Evolutionary conservation across 805 yeast species (phyloP).

Genomic region (Starmerella gropengiesseri): DNA sequence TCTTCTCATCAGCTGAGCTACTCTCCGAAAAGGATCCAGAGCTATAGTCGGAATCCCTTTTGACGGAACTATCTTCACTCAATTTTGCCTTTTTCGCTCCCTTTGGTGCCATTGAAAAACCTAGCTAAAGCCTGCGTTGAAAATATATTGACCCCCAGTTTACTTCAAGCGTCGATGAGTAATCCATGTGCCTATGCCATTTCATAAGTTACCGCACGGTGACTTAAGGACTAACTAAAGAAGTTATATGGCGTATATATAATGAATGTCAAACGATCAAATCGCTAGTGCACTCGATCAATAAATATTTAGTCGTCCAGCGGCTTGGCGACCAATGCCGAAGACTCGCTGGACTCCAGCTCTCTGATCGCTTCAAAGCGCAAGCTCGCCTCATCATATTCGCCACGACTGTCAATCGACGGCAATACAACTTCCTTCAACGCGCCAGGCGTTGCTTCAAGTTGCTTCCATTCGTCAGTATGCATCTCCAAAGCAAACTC

Average conservation of each 20-base stretch:
- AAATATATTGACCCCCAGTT: constrained; percentile 1
- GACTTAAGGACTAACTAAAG: too few species aligned
- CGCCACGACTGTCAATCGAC: constrained; percentile 28
- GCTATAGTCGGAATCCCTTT: neutral
- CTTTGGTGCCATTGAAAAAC: neutral
- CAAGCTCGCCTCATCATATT: constrained; percentile 20
- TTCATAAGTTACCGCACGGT: too few species aligned
- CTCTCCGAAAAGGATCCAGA: constrained; percentile 1
- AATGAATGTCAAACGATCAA: too few species aligned
- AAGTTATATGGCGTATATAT: too few species aligned
- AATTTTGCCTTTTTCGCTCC: constrained; percentile 9
- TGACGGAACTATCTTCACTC: neutral
- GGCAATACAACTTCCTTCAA: constrained; percentile 26
- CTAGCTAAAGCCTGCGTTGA: neutral
- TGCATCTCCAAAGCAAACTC: constrained; percentile 34
- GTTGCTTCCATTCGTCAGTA: constrained; percentile 33
- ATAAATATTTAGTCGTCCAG: neutral
- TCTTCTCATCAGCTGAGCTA: neutral
- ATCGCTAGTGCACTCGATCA: too few species aligned
- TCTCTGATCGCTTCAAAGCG: constrained; percentile 23
- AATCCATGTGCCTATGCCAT: too few species aligned
- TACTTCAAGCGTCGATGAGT: too few species aligned
- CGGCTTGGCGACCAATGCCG: neutral
- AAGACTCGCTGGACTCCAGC: constrained; percentile 20
- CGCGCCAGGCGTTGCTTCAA: constrained; percentile 27